phyloP scores from a whole-genome alignment of 2,329 filamentous ascomycete genomes.

The Gaeumannomyces sp. region DNA sequence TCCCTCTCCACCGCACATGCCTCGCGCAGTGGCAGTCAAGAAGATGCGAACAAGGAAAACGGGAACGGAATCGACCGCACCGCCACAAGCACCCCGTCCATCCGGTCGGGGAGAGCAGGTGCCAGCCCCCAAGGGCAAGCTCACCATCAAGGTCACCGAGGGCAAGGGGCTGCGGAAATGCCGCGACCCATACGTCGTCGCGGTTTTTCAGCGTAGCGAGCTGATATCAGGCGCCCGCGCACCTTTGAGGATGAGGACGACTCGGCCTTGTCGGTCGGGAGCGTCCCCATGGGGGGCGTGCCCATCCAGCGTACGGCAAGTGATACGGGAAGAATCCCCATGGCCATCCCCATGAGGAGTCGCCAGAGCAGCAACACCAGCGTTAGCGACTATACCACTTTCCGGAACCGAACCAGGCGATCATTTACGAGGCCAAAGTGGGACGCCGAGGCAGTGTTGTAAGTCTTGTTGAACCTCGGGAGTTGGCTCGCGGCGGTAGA shows the following conservation, averaged over 20 bases:
- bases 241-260: slow-evolving; percentile 56
- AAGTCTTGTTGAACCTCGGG: slow-evolving; percentile 34
- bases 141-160: slow-evolving; percentile 83
- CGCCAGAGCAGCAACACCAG: slow-evolving; percentile 96
- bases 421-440: slow-evolving; percentile 81
- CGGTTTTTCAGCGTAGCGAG: slow-evolving; percentile 93
- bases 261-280: slow-evolving; percentile 24
- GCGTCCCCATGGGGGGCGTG: slow-evolving; percentile 40
- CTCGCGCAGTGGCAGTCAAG: slow-evolving; percentile 39
- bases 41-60: slow-evolving; percentile 31
- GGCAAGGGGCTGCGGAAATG: slow-evolving; percentile 76
- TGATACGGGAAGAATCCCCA: slow-evolving; percentile 71
- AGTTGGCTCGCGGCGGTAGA: neutral
- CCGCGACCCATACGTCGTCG: slow-evolving; percentile 89
- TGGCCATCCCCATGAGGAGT: slow-evolving; percentile 96
- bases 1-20: slow-evolving; percentile 64
- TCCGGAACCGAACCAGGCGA: slow-evolving; percentile 49
- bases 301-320: slow-evolving; percentile 64
- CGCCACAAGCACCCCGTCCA: slow-evolving; percentile 45
- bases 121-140: slow-evolving; percentile 72
- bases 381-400: slow-evolving; percentile 57
- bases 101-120: slow-evolving; percentile 53
- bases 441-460: slow-evolving; percentile 96
- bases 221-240: slow-evolving; percentile 81
- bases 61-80: slow-evolving; percentile 37